These are phyloP conservation scores for Annona squamosa DNA, from an alignment of 164 flowering plant genomes.

Conservation along the genomic window DNA sequence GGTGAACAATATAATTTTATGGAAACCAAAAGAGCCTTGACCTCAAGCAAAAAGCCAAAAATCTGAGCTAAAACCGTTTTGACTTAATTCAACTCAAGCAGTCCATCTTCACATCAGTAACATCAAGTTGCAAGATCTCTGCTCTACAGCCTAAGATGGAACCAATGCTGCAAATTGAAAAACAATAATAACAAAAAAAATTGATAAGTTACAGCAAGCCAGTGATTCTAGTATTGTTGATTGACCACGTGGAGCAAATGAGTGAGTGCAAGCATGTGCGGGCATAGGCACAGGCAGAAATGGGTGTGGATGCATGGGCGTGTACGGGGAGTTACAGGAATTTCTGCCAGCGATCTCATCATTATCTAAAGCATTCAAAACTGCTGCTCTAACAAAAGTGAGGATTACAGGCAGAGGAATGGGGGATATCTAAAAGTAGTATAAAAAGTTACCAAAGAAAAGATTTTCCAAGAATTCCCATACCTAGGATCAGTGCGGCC, in stretches of 20 bases:
- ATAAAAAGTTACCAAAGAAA: background rate
- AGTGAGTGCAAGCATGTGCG: too few relatives aligned
- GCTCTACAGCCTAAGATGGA: conserved; percentile 86
- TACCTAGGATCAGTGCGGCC: conserved; percentile 95
- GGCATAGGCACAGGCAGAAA: too few relatives aligned
- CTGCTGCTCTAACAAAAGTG: too few relatives aligned
- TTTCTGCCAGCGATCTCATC: too few relatives aligned
- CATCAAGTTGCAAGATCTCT: conserved; percentile 94
- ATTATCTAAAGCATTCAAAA: too few relatives aligned
- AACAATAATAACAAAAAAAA: too few relatives aligned
- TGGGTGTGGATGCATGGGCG: too few relatives aligned
- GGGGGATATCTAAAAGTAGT: background rate
- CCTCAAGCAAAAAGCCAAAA: background rate
- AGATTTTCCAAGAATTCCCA: conserved; percentile 1
- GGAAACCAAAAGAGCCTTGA: background rate
- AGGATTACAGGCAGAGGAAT: background rate
- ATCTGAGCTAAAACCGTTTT: background rate
- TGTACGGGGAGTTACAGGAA: too few relatives aligned
- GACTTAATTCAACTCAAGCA: conserved; percentile 29
- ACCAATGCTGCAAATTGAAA: conserved; percentile 53
- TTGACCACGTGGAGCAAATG: too few relatives aligned
- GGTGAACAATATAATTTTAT: background rate
- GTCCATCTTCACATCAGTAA: conserved; percentile 92
- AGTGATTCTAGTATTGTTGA: background rate
- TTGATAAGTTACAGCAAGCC: background rate